Evolutionary conservation across 2,329 filamentous ascomycete genomes (phyloP).

Genomic region (Nakataea oryzae): DNA sequence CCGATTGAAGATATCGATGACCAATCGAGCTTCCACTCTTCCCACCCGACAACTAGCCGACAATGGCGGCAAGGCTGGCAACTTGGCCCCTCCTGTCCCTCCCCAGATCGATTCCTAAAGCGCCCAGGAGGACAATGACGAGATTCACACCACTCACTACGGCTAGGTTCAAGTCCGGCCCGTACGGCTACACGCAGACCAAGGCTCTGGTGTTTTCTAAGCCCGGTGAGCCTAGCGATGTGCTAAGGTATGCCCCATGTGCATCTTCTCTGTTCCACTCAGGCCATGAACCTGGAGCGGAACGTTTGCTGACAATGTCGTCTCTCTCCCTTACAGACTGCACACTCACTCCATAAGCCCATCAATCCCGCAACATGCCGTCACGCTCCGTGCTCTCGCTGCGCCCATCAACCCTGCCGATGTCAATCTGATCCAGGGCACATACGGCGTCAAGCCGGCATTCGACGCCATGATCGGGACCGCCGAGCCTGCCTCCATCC

Average conservation of each 20-base stretch:
- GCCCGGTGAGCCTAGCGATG: conserved; percentile 65
- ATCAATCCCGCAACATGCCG: conserved; percentile 47
- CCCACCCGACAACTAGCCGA: background rate
- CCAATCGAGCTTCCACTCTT: background rate
- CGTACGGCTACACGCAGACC: conserved; percentile 75
- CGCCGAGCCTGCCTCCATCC: conserved; percentile 61
- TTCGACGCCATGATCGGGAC: conserved; percentile 71
- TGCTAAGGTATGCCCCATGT: conserved; percentile 40
- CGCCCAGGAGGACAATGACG: background rate
- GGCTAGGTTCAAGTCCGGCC: conserved; percentile 42
- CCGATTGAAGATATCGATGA: background rate
- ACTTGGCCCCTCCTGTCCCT: background rate
- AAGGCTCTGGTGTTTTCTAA: conserved; percentile 70
- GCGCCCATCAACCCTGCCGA: conserved; percentile 94
- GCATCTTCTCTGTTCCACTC: background rate
- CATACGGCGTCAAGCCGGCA: conserved; percentile 76
- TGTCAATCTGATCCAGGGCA: conserved; percentile 95
- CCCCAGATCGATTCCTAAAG: background rate
- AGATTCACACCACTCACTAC: conserved; percentile 1
- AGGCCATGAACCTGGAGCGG: background rate
- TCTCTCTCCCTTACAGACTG: conserved; percentile 30
- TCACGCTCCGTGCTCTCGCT: conserved; percentile 81
- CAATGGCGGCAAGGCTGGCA: background rate
- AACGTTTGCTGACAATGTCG: background rate
- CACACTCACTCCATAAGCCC: conserved; percentile 72